These are phyloP conservation scores for Nicotiana tomentosiformis DNA, from an alignment of 257 asterid genomes.

Conservation along the genomic window DNA sequence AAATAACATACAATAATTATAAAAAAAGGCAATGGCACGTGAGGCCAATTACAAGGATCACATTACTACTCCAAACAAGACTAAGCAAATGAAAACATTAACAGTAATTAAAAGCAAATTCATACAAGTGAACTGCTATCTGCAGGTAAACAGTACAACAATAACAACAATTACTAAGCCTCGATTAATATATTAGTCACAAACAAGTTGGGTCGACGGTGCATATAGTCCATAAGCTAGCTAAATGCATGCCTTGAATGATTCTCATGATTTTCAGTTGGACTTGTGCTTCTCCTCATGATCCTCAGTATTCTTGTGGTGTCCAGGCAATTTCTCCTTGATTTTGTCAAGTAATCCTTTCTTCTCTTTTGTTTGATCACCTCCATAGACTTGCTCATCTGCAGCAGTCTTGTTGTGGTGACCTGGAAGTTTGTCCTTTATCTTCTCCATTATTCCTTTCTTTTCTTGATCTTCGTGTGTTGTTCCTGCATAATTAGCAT, in stretches of 20 bases:
- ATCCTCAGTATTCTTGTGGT: constrained; percentile 16
- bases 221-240: not conserved
- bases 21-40: not conserved
- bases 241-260: not conserved
- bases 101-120: not conserved
- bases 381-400: constrained; percentile 24
- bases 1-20: not conserved
- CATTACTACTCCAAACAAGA: not conserved
- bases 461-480: constrained; percentile 18
- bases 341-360: constrained; percentile 40
- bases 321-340: constrained; percentile 42
- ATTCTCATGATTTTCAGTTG: not conserved
- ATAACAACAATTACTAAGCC: too few relatives aligned
- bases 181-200: too few relatives aligned
- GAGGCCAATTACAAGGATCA: not conserved
- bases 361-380: constrained; percentile 24
- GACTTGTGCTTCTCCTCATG: constrained; percentile 15
- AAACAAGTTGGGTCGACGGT: too few relatives aligned
- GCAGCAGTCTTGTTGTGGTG: constrained; percentile 28
- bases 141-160: not conserved
- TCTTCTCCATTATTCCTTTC: constrained; percentile 40
- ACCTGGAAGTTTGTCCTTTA: constrained; percentile 41
- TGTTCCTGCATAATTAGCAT: constrained; percentile 17
- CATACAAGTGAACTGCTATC: not conserved
- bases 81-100: not conserved